Percentiles rank a stretch among this genome's conserved stretches.
phyloP scores from a whole-genome alignment of 2,329 filamentous ascomycete species.

The Verticillium nubilum region DNA sequence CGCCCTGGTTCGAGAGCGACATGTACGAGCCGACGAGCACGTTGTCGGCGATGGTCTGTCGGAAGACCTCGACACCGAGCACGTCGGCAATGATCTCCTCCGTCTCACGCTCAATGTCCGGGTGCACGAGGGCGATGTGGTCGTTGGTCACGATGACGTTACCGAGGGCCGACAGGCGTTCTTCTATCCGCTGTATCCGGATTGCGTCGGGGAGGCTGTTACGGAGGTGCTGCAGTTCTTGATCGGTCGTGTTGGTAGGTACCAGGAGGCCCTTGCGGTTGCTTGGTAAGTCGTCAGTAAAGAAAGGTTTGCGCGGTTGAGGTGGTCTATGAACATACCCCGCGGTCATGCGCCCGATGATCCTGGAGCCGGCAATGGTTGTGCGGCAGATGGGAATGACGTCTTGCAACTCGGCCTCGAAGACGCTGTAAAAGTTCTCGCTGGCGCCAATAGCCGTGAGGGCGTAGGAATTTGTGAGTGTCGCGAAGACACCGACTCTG shows the following conservation, averaged over 20 bases:
- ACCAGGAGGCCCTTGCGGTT: conserved; percentile 97
- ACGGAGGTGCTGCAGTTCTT: conserved; percentile 94
- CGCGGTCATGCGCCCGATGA: conserved; percentile 91
- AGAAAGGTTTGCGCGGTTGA: conserved; percentile 1
- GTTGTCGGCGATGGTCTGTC: conserved; percentile 95
- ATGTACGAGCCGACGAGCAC: conserved; percentile 96
- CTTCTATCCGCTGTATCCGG: conserved; percentile 96
- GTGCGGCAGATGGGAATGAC: conserved; percentile 95
- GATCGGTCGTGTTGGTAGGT: conserved; percentile 91
- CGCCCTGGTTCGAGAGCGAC: conserved; percentile 91
- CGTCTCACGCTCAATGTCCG: conserved; percentile 93
- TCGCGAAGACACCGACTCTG: conserved; percentile 94
- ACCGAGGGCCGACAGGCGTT: conserved; percentile 88
- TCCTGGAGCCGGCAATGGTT: conserved; percentile 93
- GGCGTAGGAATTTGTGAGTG: conserved; percentile 95
- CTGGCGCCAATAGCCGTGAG: conserved; percentile 91
- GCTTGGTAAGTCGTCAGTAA: conserved; percentile 33
- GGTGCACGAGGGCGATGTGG: conserved; percentile 93
- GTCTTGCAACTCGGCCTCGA: conserved; percentile 96
- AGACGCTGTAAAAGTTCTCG: conserved; percentile 99
- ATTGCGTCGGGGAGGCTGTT: conserved; percentile 90
- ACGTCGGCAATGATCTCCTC: conserved; percentile 98
- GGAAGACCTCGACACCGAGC: conserved; percentile 80
- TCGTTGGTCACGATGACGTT: conserved; percentile 98
- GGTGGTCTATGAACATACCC: conserved; percentile 53